Evolutionary conservation across 768 basidiomycete genomes (phyloP), one percentile per base, ranked within the genome.

Genomic region (Termitomyces bulborhizus): DNA sequence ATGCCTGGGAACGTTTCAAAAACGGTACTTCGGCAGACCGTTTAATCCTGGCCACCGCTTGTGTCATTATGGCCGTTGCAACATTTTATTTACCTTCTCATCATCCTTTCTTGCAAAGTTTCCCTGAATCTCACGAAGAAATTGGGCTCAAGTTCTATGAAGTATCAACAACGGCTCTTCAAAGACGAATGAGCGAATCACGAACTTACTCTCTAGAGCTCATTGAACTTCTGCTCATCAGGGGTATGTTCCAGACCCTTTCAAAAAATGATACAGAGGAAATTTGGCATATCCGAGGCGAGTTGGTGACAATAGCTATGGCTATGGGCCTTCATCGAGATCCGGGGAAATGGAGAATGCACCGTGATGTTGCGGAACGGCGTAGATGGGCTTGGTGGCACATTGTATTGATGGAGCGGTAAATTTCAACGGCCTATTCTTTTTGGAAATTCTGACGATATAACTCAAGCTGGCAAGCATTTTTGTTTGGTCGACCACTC

Each of bases 361-460:
- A 78, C 48, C 76, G 77, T 55, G 83, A 83, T 56, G 71, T 84
- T 9, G 85, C 88, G 36, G 90, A 92, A 66, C 78, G 90, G 55
- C 76, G 91, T 49, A 76, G 90, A 52, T 92, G 90, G 90, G 88
- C 88, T 6, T 93, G 90, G 90, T 93, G 90, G 90, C 88, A 93
- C 68, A 88, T 90, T 57, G 70, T 93, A 37, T 73, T 90, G 51
- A 76, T 91, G 32, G 90, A 92, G 72, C 76, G 89, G 88, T 87
- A 51, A 36, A 80, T 36, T 42, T 54, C 46, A 21, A 21, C 51
- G 43, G 44, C 39, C 52, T 44, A 53, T 56, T 55, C 48, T 51
- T 34, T 34, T 51, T 18, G 24, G 40, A 37, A 54, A 46, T 46
- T 18, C 50, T 43, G 45, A 50, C 12, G 57, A 44, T 53, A 56